phyloP scores from a whole-genome alignment of 371 early-diverging fungal genomes.

The Rhizomucor pusillus region DNA sequence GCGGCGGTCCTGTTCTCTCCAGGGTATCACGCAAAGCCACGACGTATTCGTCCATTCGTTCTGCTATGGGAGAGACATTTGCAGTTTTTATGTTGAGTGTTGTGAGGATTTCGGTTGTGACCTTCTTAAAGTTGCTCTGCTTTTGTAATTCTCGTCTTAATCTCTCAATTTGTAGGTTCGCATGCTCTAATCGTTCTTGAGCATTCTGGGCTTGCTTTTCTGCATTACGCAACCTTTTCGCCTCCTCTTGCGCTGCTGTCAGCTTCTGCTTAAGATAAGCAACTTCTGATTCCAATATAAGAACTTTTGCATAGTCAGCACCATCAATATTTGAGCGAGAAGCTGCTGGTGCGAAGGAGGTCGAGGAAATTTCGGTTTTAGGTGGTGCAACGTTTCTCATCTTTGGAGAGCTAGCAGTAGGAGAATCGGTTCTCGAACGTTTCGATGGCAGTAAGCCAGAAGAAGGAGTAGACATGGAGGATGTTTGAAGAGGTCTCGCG shows the following conservation, averaged over 20 bases:
- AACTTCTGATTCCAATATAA: background rate
- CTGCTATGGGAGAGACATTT: background rate
- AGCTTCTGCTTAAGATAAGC: background rate
- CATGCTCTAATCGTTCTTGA: background rate
- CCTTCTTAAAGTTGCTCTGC: slow-evolving; percentile 1
- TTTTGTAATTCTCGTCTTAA: background rate
- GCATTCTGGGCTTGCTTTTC: background rate
- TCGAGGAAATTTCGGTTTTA: too few relatives aligned
- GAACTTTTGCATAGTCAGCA: too few relatives aligned
- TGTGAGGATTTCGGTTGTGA: slow-evolving; percentile 1
- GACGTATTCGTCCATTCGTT: slow-evolving; percentile 5
- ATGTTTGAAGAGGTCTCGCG: too few relatives aligned
- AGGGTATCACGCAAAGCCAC: background rate
- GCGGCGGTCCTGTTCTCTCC: slow-evolving; percentile 2
- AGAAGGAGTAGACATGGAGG: too few relatives aligned
- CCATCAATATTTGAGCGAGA: too few relatives aligned
- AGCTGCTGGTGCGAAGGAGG: too few relatives aligned
- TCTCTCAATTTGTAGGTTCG: background rate
- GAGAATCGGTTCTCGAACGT: too few relatives aligned
- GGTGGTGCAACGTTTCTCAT: too few relatives aligned
- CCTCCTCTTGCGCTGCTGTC: background rate
- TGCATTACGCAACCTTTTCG: background rate
- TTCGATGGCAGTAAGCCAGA: too few relatives aligned
- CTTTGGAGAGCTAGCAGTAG: too few relatives aligned
- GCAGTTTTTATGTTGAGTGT: background rate